phyloP scores from a whole-genome alignment of 306 rosid genomes.

The Gynostemma pentaphyllum region DNA sequence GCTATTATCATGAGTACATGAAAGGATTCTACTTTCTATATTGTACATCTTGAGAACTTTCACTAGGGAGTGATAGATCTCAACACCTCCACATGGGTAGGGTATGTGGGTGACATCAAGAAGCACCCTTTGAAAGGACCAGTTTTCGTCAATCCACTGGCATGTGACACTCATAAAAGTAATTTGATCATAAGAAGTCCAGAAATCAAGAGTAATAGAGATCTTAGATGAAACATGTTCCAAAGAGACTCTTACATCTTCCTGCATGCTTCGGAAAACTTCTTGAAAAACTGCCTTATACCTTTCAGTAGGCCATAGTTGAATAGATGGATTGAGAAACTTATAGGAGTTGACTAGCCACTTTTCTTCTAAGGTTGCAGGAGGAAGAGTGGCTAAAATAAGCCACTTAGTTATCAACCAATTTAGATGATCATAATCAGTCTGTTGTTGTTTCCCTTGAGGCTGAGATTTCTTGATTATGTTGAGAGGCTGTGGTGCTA shows the following conservation, averaged over 20 bases:
- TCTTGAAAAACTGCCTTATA: conserved; percentile 55
- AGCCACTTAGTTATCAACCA: conserved; percentile 94
- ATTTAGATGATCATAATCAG: conserved; percentile 83
- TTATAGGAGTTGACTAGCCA: conserved; percentile 79
- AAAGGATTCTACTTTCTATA: conserved; percentile 65
- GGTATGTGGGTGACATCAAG: conserved; percentile 80
- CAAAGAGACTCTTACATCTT: conserved; percentile 59
- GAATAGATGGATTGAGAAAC: conserved; percentile 75
- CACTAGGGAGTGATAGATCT: conserved; percentile 51
- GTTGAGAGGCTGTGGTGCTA: conserved; percentile 30
- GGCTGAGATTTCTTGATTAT: conserved; percentile 55
- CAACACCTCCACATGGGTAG: conserved; percentile 63
- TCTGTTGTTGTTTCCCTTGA: conserved; percentile 47
- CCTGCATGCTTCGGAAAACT: conserved; percentile 77
- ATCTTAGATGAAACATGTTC: conserved; percentile 66
- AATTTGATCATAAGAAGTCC: conserved; percentile 81
- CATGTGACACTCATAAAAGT: conserved; percentile 79
- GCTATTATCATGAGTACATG: conserved; percentile 93
- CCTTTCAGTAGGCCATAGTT: conserved; percentile 73
- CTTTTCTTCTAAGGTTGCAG: conserved; percentile 71
- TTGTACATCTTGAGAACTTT: conserved; percentile 70
- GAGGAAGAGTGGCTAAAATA: conserved; percentile 69
- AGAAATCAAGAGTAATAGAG: conserved; percentile 79
- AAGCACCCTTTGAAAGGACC: conserved; percentile 79
- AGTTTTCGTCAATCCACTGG: conserved; percentile 86